These are phyloP conservation scores for Ceratobasidium sp. DNA, from an alignment of 1,284 basidiomycete species.

Conservation along the genomic window DNA sequence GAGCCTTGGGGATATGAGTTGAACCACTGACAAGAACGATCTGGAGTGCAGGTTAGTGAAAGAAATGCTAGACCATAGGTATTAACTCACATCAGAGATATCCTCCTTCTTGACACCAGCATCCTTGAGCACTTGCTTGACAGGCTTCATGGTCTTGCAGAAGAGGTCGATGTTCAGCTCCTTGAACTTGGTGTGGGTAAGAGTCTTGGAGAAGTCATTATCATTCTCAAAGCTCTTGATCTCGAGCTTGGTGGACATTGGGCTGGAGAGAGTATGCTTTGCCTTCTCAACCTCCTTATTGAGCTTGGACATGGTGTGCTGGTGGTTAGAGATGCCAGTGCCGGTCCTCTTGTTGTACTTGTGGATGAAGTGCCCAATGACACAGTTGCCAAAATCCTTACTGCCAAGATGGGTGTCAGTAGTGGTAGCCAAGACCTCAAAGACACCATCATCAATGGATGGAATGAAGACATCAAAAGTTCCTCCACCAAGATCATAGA, in stretches of 20 bases:
- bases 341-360: constrained; percentile 95
- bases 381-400: constrained; percentile 98
- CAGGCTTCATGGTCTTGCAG: constrained; percentile 99
- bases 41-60: constrained; percentile 47
- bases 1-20: constrained; percentile 98
- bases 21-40: constrained; percentile 94
- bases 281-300: constrained; percentile 99
- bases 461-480: constrained; percentile 99
- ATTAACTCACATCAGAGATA: constrained; percentile 77
- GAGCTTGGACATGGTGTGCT: constrained; percentile 93
- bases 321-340: constrained; percentile 85
- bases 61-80: neutral
- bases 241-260: constrained; percentile 75
- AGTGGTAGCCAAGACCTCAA: constrained; percentile 96
- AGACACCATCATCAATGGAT: constrained; percentile 97
- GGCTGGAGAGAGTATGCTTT: constrained; percentile 91
- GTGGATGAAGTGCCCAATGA: constrained; percentile 92
- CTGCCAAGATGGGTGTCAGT: constrained; percentile 99
- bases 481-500: constrained; percentile 98
- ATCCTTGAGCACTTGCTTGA: constrained; percentile 98
- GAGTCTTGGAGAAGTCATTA: constrained; percentile 95
- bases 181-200: constrained; percentile 98
- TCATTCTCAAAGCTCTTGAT: constrained; percentile 90
- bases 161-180: constrained; percentile 99
- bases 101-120: constrained; percentile 98